Base-by-base conservation (phyloP, 768 basidiomycete genomes). In the Leccinum variicolor region DNA sequence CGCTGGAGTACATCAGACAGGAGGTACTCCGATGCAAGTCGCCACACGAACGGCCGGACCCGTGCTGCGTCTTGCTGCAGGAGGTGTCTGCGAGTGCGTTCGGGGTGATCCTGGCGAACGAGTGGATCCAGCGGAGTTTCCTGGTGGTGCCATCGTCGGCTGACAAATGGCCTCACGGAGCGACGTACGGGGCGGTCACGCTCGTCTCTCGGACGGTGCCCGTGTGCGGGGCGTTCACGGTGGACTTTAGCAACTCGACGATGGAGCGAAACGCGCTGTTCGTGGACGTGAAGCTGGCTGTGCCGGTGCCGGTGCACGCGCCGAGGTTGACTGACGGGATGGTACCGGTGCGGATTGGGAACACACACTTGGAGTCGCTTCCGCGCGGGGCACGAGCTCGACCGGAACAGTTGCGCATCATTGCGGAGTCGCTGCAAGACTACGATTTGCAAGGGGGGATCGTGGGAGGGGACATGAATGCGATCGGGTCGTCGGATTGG, bases 281-380 rank as follows among this genome's bases (percentile, higher is more conserved):
- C 45, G 81, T 83, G 49, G 84, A 86, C 65, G 56, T 86, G 48
- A 79, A 77, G 62, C 64, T 87, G 45, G 69, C 74, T 48, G 61
- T 76, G 23, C 75, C 75, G 0, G 63, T 66, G 26, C 65, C 70
- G 2, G 74, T 60, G 17, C 52, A 71, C 64, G 49, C 73, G 62
- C 26, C 74, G 59, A 65, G 66, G 4, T 47, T 73, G 34, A 66
- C 68, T 34, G 76, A 75, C 43, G 72, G 74, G 50, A 70, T 75
- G 26, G 76, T 79, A 52, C 75, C 77, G n/a, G 56, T 90, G 59
- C 78, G 87, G 28, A 72, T 90, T 41, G 81, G 82, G 26, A 91
- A 90, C 67, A 89, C 88, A 25, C 89, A 92, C 65, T 75, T 92
- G 50, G 90, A 92, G 71, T 87, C 87, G 11, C 65, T 86, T 52